These are phyloP conservation scores for Aciculosporium take DNA, from an alignment of 2,329 filamentous ascomycete genomes.

Conservation along the genomic window DNA sequence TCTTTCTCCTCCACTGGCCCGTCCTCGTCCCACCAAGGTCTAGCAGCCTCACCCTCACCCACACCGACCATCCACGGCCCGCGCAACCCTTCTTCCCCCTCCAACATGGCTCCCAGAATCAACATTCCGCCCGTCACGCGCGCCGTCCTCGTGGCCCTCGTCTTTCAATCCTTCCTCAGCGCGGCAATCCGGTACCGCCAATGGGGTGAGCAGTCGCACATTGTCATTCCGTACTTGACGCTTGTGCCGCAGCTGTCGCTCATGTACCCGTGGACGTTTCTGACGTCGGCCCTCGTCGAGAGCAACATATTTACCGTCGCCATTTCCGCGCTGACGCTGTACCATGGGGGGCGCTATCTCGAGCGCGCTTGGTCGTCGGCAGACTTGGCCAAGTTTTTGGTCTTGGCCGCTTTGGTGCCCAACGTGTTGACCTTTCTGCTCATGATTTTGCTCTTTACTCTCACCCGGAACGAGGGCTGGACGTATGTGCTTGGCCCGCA, in stretches of 20 bases:
- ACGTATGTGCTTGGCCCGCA: conserved; percentile 38
- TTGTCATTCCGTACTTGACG: conserved; percentile 73
- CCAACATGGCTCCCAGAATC: conserved; percentile 61
- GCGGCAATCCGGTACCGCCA: conserved; percentile 61
- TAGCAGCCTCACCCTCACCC: conserved; percentile 1
- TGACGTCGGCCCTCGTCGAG: conserved; percentile 79
- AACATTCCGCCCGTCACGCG: conserved; percentile 89
- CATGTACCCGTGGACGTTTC: conserved; percentile 84
- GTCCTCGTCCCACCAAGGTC: neutral
- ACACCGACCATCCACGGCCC: neutral
- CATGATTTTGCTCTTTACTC: conserved; percentile 57
- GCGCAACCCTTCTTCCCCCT: neutral
- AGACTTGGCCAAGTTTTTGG: conserved; percentile 82
- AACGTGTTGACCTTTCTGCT: conserved; percentile 62
- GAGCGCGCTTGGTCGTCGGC: conserved; percentile 89
- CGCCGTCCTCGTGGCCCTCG: conserved; percentile 57
- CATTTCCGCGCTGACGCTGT: conserved; percentile 65
- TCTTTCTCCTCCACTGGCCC: neutral
- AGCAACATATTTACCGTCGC: conserved; percentile 79
- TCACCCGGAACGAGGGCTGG: conserved; percentile 53
- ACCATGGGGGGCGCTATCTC: conserved; percentile 86
- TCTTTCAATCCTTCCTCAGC: conserved; percentile 70
- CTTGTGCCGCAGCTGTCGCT: conserved; percentile 73
- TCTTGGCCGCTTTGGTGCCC: conserved; percentile 63
- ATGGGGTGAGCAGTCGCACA: conserved; percentile 47